Base-by-base conservation (phyloP, 306 rosid species). In the Nissolia schottii region DNA sequence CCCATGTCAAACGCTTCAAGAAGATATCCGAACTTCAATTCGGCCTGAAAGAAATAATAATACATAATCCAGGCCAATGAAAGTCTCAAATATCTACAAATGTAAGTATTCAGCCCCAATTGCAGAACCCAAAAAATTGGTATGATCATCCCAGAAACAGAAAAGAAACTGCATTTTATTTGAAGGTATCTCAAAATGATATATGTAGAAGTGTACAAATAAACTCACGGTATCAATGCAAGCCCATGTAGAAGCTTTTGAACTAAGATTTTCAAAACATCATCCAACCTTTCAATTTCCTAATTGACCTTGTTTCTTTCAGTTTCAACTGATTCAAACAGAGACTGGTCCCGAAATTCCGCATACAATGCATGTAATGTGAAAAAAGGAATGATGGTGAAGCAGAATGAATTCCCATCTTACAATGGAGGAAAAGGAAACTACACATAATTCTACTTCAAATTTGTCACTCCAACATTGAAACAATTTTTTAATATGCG, bases 1-100 rank as follows among this genome's bases (percentile, higher is more conserved):
- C 97, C 99, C 96, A 91, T 94, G 91, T 91, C 99, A 50, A 94
- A 80, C 19, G 99, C 99, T 80, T 94, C 99, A 29, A 94, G 90
- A 79, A 94, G 96, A 78, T 89, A 89, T 24, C 97, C 97, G 70
- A 94, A 91, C 89, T 94, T 91, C 0, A 88, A 90, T 84, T 94
- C 99, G 49, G 97, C 99, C 97, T 91, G 91, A 37, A 80, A 56
- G 45, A 66, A 66, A 60, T 70, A 38, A 43, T 22, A 41, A 64
- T 18, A 35, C 16, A 73, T 53, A 18, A 46, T 43, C 57, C 73
- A 80, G 28, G 63, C 68, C 62, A 70, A 25, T 60, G 38, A 57
- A 46, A 65, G 67, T 58, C 55, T 24, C 27, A 7, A 19, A 20
- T 15, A 57, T 43, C 65, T 56, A 75, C 51, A 18, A 70, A 14